Evolutionary conservation across 495 filamentous ascomycete species (phyloP), one percentile per base, ranked within the genome.

Genomic region (Hypomontagnella monticulosa): DNA sequence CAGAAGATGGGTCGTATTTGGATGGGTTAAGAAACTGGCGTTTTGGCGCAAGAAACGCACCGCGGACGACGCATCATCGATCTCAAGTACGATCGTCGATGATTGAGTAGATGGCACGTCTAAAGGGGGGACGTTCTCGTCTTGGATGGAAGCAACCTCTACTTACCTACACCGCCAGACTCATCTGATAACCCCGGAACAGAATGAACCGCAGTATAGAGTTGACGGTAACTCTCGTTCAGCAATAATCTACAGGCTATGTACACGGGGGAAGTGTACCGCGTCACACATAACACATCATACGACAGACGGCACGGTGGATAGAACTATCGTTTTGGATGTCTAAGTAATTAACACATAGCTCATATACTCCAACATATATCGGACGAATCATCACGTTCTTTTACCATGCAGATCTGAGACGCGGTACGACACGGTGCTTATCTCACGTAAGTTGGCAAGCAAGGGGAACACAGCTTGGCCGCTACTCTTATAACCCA

Each of bases 1-100:
- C 16, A 27, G 33, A 32, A 15, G 37, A 27, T 53, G 53, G 20
- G 36, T 16, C 32, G 36, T 63, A 14, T 11, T 51, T 8, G 37
- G 57, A 15, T 61, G 30, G 34, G 42, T 72, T 11, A 44, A 43
- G 44, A 72, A 49, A 42, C 59, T 72, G 3, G 66, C 63, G 9
- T 72, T 70, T 43, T 67, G 70, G 66, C 67, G 56, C 11, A 59
- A 19, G 49, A 66, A 37, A 23, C 55, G 41, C 34, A 40, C 34
- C 15, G 18, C 2, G 34, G 42, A 66, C 19, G 50, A 66, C 18
- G 33, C 41, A 8, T 66, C 55, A 15, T 66, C 56, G 16, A 50
- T 34, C 10, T 47, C 54, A n/a, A 3, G 40, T 10, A 66, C 55
- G 4, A 5, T 66, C 8, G 37, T 52, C 32, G 42, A 20, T 15